phyloP scores from a whole-genome alignment of 257 asterid genomes.

The Solanum infundibuliforme region DNA sequence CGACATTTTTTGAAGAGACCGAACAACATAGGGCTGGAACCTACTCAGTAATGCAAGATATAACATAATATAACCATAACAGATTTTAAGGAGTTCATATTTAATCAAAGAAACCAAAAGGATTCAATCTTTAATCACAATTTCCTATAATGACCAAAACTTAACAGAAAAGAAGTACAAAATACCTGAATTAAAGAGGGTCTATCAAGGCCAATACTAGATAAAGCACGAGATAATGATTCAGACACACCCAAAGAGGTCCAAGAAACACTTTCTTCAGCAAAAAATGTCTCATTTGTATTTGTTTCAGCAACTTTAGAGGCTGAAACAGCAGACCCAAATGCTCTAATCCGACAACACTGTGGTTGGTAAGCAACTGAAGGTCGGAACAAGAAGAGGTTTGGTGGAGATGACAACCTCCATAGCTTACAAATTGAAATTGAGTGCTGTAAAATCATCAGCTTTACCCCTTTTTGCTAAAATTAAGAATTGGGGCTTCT shows the following conservation, averaged over 20 bases:
- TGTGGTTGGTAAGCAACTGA: not conserved
- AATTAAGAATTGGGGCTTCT: not conserved
- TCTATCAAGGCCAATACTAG: slow-evolving; percentile 53
- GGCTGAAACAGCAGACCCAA: slow-evolving; percentile 26
- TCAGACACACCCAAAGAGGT: slow-evolving; percentile 72
- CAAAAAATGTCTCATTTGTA: slow-evolving; percentile 59
- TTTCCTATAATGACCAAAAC: not conserved
- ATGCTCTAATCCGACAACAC: slow-evolving; percentile 15
- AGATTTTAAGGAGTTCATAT: not conserved
- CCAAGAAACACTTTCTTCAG: slow-evolving; percentile 76
- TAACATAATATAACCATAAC: not conserved
- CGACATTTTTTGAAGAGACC: not conserved
- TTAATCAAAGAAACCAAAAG: not conserved
- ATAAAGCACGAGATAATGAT: slow-evolving; percentile 44
- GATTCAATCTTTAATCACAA: not conserved
- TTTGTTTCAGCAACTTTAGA: slow-evolving; percentile 12
- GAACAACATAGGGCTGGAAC: not conserved
- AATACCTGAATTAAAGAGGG: slow-evolving; percentile 89
- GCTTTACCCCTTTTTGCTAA: not conserved
- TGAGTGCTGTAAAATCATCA: slow-evolving; percentile 3
- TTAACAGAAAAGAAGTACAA: not conserved
- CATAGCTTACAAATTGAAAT: not conserved
- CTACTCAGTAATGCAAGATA: not conserved
- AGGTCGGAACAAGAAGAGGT: slow-evolving; percentile 13
- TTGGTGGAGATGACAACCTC: not conserved